A percentile compares a stretch with the other conserved stretches of the same genome.
Conservation (phyloP, 2,329 filamentous ascomycete species). For the Meredithiella fracta region DNA sequence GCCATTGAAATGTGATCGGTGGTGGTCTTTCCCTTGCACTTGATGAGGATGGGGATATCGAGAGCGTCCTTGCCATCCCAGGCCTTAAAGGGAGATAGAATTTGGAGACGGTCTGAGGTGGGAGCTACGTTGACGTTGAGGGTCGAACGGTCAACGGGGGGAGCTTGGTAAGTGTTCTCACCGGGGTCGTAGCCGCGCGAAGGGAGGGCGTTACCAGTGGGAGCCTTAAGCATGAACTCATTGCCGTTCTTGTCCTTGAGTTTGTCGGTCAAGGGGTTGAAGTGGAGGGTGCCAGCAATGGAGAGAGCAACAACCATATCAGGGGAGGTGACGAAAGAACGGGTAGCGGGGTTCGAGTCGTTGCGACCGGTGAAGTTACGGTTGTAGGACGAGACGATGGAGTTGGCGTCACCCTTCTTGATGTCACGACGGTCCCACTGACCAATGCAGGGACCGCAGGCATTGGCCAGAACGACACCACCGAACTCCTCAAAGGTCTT, state of each 20-base stretch:
- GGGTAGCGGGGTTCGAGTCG: slow-evolving; percentile 85
- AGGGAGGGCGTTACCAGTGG: slow-evolving; percentile 69
- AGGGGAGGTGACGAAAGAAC: slow-evolving; percentile 83
- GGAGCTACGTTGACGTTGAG: slow-evolving; percentile 75
- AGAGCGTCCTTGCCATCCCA: slow-evolving; percentile 87
- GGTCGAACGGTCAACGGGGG: slow-evolving; percentile 57
- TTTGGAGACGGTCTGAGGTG: slow-evolving; percentile 81
- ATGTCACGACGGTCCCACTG: slow-evolving; percentile 93
- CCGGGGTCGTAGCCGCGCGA: slow-evolving; percentile 73
- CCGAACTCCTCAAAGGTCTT: slow-evolving; percentile 94
- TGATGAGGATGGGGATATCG: slow-evolving; percentile 84
- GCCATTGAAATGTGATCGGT: slow-evolving; percentile 97
- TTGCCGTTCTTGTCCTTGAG: slow-evolving; percentile 94
- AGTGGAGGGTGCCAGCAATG: slow-evolving; percentile 69
- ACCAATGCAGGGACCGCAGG: slow-evolving; percentile 81
- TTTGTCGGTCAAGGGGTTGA: slow-evolving; percentile 87
- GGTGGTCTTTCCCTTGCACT: slow-evolving; percentile 89
- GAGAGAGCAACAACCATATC: slow-evolving; percentile 78
- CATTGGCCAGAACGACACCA: slow-evolving; percentile 86
- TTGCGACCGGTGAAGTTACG: slow-evolving; percentile 99
- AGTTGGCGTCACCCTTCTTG: slow-evolving; percentile 90
- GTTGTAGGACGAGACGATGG: slow-evolving; percentile 98
- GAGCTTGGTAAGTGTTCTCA: slow-evolving; percentile 88
- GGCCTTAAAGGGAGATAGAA: slow-evolving; percentile 66
- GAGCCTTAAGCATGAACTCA: slow-evolving; percentile 74